phyloP scores from a whole-genome alignment of 2,329 filamentous ascomycete genomes.

The Sclerotinia sclerotiorum region DNA sequence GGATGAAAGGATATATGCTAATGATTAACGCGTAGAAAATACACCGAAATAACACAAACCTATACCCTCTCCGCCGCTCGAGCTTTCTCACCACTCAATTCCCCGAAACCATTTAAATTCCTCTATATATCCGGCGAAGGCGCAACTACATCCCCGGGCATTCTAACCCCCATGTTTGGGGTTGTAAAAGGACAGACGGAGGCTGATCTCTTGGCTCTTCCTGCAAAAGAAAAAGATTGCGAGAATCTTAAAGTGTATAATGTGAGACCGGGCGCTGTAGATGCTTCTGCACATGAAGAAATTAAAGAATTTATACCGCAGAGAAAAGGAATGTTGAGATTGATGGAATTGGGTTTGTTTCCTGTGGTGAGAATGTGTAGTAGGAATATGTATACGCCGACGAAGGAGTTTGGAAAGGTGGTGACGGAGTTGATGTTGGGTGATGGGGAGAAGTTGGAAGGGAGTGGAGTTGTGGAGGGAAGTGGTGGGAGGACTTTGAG shows the following conservation, averaged over 20 bases:
- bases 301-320: constrained; percentile 42
- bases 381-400: constrained; percentile 45
- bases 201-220: constrained; percentile 54
- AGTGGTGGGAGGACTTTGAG: constrained; percentile 40
- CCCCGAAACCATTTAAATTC: constrained; percentile 60
- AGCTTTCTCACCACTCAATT: constrained; percentile 54
- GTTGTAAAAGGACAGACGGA: constrained; percentile 69
- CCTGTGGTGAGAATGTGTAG: constrained; percentile 38
- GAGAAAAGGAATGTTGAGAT: constrained; percentile 34
- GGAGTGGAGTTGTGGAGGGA: constrained; percentile 42
- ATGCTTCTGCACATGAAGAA: constrained; percentile 47
- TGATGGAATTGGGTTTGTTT: constrained; percentile 26
- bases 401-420: constrained; percentile 49
- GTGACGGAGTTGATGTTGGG: constrained; percentile 51
- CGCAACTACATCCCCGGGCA: constrained; percentile 56
- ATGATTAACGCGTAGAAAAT: constrained; percentile 49
- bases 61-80: constrained; percentile 64
- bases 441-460: constrained; percentile 45
- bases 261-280: constrained; percentile 60
- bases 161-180: constrained; percentile 58
- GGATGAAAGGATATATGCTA: neutral
- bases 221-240: constrained; percentile 41
- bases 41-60: constrained; percentile 66
- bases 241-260: constrained; percentile 54
- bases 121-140: constrained; percentile 63